These are phyloP conservation scores for Lodderomyces metapsilosis DNA, from an alignment of 1,139 yeast species.

Conservation along the genomic window DNA sequence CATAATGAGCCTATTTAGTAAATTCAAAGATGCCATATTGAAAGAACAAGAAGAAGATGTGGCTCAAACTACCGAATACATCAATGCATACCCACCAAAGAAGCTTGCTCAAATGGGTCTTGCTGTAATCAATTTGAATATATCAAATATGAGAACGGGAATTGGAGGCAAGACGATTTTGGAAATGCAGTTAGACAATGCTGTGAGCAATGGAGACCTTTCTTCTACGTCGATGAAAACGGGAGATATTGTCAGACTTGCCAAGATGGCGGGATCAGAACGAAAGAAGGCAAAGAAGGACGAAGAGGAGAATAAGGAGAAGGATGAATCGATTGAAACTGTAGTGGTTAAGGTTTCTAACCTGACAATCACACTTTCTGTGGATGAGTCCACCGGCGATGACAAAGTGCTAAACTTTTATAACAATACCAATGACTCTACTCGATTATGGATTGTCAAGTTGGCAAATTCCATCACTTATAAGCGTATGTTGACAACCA, in stretches of 20 bases:
- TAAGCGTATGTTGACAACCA: conserved; percentile 76
- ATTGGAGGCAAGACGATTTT: conserved; percentile 74
- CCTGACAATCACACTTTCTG: conserved; percentile 48
- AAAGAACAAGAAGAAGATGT: conserved; percentile 63
- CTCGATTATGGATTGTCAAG: conserved; percentile 61
- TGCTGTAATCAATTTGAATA: conserved; percentile 66
- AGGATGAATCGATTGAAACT: conserved; percentile 47
- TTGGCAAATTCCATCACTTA: conserved; percentile 70
- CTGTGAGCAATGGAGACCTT: conserved; percentile 42
- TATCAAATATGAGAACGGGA: conserved; percentile 68
- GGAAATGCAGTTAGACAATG: conserved; percentile 65
- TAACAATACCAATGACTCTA: conserved; percentile 40
- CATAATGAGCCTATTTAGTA: conserved; percentile 13
- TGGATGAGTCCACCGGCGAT: conserved; percentile 51
- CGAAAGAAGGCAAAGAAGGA: conserved; percentile 19
- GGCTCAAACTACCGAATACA: conserved; percentile 48
- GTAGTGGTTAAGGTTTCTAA: conserved; percentile 55
- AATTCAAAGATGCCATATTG: conserved; percentile 39
- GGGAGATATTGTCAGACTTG: conserved; percentile 74
- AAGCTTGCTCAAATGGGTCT: conserved; percentile 67
- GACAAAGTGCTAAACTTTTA: conserved; percentile 44
- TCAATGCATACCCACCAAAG: conserved; percentile 58
- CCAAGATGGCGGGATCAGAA: conserved; percentile 27
- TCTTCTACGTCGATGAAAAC: conserved; percentile 60
- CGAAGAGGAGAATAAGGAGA: conserved; percentile 18